Conservation (phyloP, 306 rosid genomes). For the Neltuma alba region DNA sequence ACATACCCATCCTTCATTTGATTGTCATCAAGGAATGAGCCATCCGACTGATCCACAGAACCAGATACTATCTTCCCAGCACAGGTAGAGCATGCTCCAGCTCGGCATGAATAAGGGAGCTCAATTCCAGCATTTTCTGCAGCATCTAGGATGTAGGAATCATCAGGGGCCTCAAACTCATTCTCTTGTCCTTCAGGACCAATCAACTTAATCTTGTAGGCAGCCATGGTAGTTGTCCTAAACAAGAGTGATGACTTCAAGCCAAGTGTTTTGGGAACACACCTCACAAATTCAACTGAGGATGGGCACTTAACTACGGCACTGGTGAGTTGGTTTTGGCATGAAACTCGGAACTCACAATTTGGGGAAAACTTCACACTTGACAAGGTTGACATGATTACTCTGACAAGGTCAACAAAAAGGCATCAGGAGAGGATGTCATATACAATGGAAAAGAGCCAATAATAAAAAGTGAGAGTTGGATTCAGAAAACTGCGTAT, state of each 20-base stretch:
- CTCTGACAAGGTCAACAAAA: conserved; percentile 38
- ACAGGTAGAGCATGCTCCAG: conserved; percentile 85
- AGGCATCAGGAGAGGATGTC: background rate
- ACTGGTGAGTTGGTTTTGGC: conserved; percentile 30
- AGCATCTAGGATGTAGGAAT: conserved; percentile 68
- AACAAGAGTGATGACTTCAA: conserved; percentile 56
- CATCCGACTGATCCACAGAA: conserved; percentile 74
- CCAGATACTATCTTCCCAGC: conserved; percentile 69
- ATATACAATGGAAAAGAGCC: background rate
- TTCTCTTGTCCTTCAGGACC: conserved; percentile 63
- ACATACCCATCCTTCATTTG: conserved; percentile 62
- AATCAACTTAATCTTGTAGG: conserved; percentile 70
- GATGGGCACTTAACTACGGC: conserved; percentile 50
- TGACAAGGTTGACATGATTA: conserved; percentile 61
- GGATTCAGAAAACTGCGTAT: background rate
- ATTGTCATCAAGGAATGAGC: conserved; percentile 71
- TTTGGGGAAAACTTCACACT: conserved; percentile 47
- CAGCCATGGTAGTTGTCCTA: conserved; percentile 61
- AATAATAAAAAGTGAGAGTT: background rate
- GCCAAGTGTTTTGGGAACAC: conserved; percentile 53
- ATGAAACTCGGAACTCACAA: conserved; percentile 43
- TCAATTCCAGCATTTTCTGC: conserved; percentile 77
- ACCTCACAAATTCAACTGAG: conserved; percentile 52
- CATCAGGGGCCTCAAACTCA: conserved; percentile 76
- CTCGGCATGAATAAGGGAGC: conserved; percentile 84